Evolutionary conservation across 345 rosid species (phyloP), one percentile per base, ranked within the genome.

Genomic region (Euclidium syriacum): DNA sequence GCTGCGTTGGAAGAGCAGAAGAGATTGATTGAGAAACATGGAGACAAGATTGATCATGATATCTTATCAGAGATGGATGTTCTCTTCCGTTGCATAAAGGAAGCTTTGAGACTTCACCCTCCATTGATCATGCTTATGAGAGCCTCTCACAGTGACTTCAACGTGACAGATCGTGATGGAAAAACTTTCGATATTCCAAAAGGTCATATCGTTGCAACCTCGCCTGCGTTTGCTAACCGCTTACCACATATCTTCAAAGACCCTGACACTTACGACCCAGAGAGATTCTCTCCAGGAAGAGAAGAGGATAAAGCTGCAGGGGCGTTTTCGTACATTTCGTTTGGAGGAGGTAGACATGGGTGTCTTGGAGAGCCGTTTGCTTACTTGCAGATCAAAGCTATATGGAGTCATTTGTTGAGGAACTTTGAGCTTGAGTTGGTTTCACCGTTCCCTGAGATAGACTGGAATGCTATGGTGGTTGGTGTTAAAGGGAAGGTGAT

Each of bases 391-490:
- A 94, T 94, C 70, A 94, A 90, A 78, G 99, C 99, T 20, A 85
- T 94, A 75, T 94, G 99, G 99, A 90, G 90, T 76, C 97, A 90
- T 77, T 64, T 94, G 75, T 69, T 94, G 65, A 80, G 99, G 79
- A 94, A 94, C 75, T 94, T 94, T 35, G 97, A 94, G 52, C 35
- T 94, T 24, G 96, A 94, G 76, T 65, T 90, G 73, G 72, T 80
- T 48, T 94, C 99, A 34, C 95, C 99, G 0, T 94, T 94, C 73
- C 99, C 99, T 7, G 97, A 90, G 85, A 86, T 79, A 3, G 99
- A 94, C 74, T 94, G 99, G 99, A 94, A 90, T 24, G 97, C 99
- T 2, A 94, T 94, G 99, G 99, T 94, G 14, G 99, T 94, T 30
- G 97, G 99, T 9, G 99, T 94, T 18, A 94, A 94, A 75, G 99